These are phyloP conservation scores for Trametes maxima DNA, from an alignment of 768 basidiomycete genomes.

Conservation along the genomic window DNA sequence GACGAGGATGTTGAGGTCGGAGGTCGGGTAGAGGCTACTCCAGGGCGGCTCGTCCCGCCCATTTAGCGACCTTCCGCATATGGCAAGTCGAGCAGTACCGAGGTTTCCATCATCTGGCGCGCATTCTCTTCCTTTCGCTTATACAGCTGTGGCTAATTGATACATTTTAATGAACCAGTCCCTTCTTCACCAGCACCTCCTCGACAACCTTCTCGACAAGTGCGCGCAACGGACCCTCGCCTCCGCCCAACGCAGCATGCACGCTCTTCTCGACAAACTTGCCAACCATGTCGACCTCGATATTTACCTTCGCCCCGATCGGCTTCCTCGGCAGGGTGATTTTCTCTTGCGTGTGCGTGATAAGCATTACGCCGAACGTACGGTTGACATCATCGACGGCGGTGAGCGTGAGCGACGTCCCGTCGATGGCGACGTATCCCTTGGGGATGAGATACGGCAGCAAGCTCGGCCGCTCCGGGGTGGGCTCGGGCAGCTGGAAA, in stretches of 20 bases:
- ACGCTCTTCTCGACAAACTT: conserved; percentile 92
- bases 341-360: conserved; percentile 89
- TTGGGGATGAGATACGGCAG: conserved; percentile 88
- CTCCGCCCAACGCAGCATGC: conserved; percentile 60
- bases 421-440: conserved; percentile 94
- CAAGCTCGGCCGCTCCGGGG: conserved; percentile 59
- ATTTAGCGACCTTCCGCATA: conserved; percentile 14
- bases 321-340: conserved; percentile 78
- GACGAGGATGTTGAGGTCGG: conserved; percentile 19
- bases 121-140: neutral
- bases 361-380: conserved; percentile 91
- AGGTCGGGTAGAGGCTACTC: conserved; percentile 16
- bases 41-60: conserved; percentile 18
- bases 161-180: conserved; percentile 29
- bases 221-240: conserved; percentile 45
- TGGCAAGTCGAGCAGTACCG: conserved; percentile 10
- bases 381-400: conserved; percentile 62
- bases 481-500: conserved; percentile 73
- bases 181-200: conserved; percentile 52
- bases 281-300: conserved; percentile 95
- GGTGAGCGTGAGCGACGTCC: conserved; percentile 90
- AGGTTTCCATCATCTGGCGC: neutral
- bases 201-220: conserved; percentile 63
- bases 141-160: neutral
- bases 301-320: conserved; percentile 83